phyloP scores from a whole-genome alignment of 2,329 filamentous ascomycete genomes.

The Aschersonia sp. region DNA sequence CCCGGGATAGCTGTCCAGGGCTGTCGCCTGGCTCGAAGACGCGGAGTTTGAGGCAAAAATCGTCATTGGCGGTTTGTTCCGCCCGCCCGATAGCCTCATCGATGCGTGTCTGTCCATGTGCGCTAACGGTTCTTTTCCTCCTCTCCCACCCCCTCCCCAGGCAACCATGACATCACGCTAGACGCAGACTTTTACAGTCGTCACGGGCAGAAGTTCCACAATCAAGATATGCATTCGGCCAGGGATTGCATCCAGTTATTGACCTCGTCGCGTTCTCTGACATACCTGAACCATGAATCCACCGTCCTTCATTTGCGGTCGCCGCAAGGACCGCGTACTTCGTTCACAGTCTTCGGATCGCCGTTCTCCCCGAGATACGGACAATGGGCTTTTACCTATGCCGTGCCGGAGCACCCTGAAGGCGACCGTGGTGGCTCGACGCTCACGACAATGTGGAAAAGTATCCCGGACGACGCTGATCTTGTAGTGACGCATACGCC shows the following conservation, averaged over 20 bases:
- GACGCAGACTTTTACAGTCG: constrained; percentile 46
- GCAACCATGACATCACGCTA: constrained; percentile 63
- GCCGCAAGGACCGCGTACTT: constrained; percentile 38
- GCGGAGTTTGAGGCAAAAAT: constrained; percentile 57
- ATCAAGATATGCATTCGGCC: constrained; percentile 36
- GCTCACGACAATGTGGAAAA: constrained; percentile 38
- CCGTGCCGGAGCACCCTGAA: constrained; percentile 10
- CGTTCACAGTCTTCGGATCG: constrained; percentile 56
- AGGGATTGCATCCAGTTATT: constrained; percentile 39
- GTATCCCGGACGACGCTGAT: constrained; percentile 46
- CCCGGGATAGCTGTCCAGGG: constrained; percentile 35
- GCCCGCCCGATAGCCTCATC: too few relatives aligned
- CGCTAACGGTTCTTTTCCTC: background rate
- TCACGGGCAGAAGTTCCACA: constrained; percentile 39
- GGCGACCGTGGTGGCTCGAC: constrained; percentile 7
- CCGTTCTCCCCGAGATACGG: constrained; percentile 44
- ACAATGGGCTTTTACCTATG: constrained; percentile 56
- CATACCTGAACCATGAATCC: constrained; percentile 48
- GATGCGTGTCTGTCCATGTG: too few relatives aligned
- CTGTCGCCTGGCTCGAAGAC: constrained; percentile 51
- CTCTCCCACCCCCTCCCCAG: constrained; percentile 18
- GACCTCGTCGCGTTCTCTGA: constrained; percentile 37
- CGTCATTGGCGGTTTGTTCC: constrained; percentile 46
- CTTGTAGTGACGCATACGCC: constrained; percentile 61
- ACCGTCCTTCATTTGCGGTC: constrained; percentile 37